Percentiles rank a stretch among this genome's conserved stretches.
phyloP scores from a whole-genome alignment of 2,329 filamentous ascomycete genomes.

The Thermothelomyces thermophilus region DNA sequence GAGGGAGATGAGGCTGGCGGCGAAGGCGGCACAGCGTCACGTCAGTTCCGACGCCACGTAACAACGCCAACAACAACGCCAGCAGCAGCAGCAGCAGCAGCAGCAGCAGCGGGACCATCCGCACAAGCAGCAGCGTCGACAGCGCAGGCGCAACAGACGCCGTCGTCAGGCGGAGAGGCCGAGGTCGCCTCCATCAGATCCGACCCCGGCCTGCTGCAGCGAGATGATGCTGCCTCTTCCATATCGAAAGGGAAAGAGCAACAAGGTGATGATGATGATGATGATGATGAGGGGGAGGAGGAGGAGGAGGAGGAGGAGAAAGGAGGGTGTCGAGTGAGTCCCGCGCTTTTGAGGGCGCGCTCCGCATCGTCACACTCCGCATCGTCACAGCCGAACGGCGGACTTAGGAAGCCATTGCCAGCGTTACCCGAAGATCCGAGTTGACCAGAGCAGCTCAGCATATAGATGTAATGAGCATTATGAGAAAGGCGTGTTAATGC shows the following conservation, averaged over 20 bases:
- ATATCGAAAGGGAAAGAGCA: neutral
- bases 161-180: neutral
- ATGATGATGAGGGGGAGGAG: no score
- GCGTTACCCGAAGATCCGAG: constrained; percentile 31
- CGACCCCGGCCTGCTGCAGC: neutral
- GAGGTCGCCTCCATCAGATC: neutral
- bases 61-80: neutral
- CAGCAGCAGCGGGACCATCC: neutral
- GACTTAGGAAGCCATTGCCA: constrained; percentile 29
- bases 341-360: constrained; percentile 4
- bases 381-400: constrained; percentile 15
- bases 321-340: neutral
- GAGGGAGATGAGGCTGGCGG: neutral
- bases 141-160: no score
- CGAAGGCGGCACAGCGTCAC: neutral
- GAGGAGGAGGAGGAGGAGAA: neutral
- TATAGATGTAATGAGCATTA: neutral
- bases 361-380: constrained; percentile 20
- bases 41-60: neutral
- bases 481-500: neutral
- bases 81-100: neutral
- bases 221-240: neutral
- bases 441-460: constrained; percentile 7
- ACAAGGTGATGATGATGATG: no score
- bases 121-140: no score